phyloP scores from a whole-genome alignment of 2,329 filamentous ascomycete species.

The Xylariaceae sp. region DNA sequence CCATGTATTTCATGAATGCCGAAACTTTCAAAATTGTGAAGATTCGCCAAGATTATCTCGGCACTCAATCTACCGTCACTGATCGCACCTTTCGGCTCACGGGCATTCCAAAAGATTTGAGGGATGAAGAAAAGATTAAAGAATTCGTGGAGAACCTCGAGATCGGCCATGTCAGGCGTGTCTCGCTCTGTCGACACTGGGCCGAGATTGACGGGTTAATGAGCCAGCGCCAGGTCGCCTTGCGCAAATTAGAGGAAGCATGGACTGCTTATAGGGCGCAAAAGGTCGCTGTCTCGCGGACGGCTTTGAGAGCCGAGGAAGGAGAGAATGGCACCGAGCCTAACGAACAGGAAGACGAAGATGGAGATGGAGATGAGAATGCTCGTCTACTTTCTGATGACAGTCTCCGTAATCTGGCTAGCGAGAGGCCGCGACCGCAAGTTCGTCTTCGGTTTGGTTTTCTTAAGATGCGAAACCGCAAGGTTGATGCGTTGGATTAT shows the following conservation, averaged over 20 bases:
- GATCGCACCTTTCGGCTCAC: conserved; percentile 90
- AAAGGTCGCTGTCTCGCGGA: conserved; percentile 35
- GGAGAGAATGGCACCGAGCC: conserved; percentile 13
- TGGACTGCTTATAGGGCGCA: conserved; percentile 75
- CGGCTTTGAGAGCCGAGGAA: conserved; percentile 5
- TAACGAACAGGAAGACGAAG: conserved; percentile 19
- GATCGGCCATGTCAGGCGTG: conserved; percentile 84
- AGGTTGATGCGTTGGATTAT: conserved; percentile 88
- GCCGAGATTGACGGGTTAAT: conserved; percentile 72
- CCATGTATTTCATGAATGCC: conserved; percentile 75
- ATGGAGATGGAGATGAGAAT: conserved; percentile 31
- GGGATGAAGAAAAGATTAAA: conserved; percentile 79
- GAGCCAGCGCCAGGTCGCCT: conserved; percentile 56
- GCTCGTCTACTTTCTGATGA: conserved; percentile 55
- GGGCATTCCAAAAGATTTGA: conserved; percentile 75
- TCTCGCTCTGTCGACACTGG: conserved; percentile 87
- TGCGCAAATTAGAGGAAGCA: conserved; percentile 74
- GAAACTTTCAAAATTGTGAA: conserved; percentile 84
- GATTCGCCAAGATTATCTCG: conserved; percentile 84
- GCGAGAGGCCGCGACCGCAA: conserved; percentile 56
- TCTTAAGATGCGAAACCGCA: conserved; percentile 65
- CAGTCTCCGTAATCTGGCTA: conserved; percentile 34
- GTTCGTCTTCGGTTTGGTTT: conserved; percentile 75
- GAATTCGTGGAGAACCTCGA: conserved; percentile 80
- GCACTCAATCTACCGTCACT: conserved; percentile 90